A percentile compares a stretch with the other conserved stretches of the same genome.
These are phyloP conservation scores for Malus fusca DNA, from an alignment of 306 rosid genomes.

Conservation along the genomic window DNA sequence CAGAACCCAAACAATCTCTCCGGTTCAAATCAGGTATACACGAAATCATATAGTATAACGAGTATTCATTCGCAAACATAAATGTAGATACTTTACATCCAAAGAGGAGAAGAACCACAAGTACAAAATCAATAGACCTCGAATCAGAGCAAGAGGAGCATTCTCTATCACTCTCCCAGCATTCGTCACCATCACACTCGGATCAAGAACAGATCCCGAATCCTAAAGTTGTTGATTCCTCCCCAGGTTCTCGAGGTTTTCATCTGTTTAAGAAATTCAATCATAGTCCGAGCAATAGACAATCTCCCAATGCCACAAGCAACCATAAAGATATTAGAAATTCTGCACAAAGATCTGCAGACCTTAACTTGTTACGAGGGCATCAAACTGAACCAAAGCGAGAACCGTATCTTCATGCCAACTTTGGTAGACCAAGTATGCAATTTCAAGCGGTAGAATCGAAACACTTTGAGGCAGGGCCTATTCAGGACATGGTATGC, in stretches of 20 bases:
- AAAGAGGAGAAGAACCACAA: slow-evolving; percentile 64
- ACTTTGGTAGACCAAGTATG: slow-evolving; percentile 22
- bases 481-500: slow-evolving; percentile 36
- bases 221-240: slow-evolving; percentile 33
- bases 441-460: slow-evolving; percentile 22
- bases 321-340: slow-evolving; percentile 23
- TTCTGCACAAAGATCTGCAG: slow-evolving; percentile 20
- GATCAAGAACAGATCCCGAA: slow-evolving; percentile 73
- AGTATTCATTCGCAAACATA: not conserved
- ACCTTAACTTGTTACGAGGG: slow-evolving; percentile 32
- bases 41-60: not conserved
- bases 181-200: slow-evolving; percentile 79
- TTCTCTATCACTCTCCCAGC: slow-evolving; percentile 79
- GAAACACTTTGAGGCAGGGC: slow-evolving; percentile 23
- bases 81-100: slow-evolving; percentile 57
- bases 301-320: slow-evolving; percentile 20
- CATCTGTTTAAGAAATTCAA: slow-evolving; percentile 33
- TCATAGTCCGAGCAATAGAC: slow-evolving; percentile 29
- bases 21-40: slow-evolving; percentile 43
- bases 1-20: slow-evolving; percentile 31
- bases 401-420: slow-evolving; percentile 26
- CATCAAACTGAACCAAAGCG: slow-evolving; percentile 35
- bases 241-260: slow-evolving; percentile 41
- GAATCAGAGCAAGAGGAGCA: slow-evolving; percentile 95
- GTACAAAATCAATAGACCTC: slow-evolving; percentile 50